Conservation (phyloP, 2,329 filamentous ascomycete species). For the Clonostachys chloroleuca region DNA sequence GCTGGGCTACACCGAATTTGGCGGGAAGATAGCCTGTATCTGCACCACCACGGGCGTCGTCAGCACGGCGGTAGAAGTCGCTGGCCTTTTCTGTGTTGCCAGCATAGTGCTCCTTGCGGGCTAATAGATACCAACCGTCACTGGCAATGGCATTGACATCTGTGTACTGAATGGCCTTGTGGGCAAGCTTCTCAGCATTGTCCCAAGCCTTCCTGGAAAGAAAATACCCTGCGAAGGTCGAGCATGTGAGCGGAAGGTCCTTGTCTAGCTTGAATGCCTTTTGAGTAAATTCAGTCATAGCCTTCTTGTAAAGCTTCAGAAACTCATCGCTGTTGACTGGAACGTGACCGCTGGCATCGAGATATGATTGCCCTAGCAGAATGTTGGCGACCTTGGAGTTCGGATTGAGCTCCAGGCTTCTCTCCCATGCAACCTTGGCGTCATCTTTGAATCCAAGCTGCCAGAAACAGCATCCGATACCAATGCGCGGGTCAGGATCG, state of each 20-base stretch:
- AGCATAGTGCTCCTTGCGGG: constrained; percentile 83
- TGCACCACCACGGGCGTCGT: constrained; percentile 86
- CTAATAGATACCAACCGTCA: constrained; percentile 95
- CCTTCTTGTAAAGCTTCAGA: constrained; percentile 79
- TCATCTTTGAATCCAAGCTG: constrained; percentile 92
- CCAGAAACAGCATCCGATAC: constrained; percentile 97
- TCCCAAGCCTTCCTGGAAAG: constrained; percentile 74
- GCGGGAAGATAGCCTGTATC: constrained; percentile 89
- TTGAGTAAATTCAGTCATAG: constrained; percentile 91
- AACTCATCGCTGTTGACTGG: constrained; percentile 83
- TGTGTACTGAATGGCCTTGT: constrained; percentile 91
- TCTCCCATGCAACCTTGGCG: constrained; percentile 85
- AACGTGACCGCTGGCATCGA: constrained; percentile 80
- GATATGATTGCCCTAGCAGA: constrained; percentile 82
- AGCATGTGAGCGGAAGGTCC: constrained; percentile 82
- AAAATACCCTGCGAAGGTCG: constrained; percentile 88
- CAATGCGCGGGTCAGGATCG: constrained; percentile 92
- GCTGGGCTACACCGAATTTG: constrained; percentile 89
- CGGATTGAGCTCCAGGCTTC: constrained; percentile 74
- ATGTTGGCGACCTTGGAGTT: constrained; percentile 89
- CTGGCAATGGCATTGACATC: constrained; percentile 96
- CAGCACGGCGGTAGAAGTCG: constrained; percentile 85
- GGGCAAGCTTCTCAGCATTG: constrained; percentile 81
- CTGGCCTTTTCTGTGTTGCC: constrained; percentile 71
- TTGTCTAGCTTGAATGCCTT: constrained; percentile 93